Percentiles rank a stretch among this genome's conserved stretches.
phyloP scores from a whole-genome alignment of 108 stramenopile species.

The Skeletonema potamos region DNA sequence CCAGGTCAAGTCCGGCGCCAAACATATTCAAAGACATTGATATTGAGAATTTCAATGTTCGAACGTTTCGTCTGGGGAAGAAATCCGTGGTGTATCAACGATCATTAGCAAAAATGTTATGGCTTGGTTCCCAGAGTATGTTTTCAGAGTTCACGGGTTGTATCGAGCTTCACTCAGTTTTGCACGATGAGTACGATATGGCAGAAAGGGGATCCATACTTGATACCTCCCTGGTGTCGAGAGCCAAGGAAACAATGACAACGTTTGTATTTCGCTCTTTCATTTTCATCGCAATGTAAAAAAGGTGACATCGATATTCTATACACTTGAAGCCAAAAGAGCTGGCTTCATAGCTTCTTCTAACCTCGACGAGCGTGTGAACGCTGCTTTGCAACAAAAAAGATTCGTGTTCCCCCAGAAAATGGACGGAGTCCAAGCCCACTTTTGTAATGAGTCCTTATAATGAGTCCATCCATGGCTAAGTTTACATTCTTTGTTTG shows the following conservation, averaged over 20 bases:
- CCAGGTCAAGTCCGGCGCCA: neutral
- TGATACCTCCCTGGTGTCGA: constrained; percentile 2
- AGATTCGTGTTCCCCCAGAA: neutral
- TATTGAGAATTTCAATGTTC: neutral
- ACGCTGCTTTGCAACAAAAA: constrained; percentile 10
- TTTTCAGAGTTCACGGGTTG: neutral
- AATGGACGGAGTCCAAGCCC: neutral
- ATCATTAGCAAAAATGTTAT: neutral
- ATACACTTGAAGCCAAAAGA: neutral
- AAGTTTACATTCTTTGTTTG: constrained; percentile 1
- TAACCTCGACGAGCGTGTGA: constrained; percentile 8
- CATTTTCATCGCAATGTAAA: constrained; percentile 9
- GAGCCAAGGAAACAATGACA: neutral
- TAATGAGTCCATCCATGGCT: constrained; percentile 12
- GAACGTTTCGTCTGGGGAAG: neutral
- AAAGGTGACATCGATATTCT: constrained; percentile 3
- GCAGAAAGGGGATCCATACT: neutral
- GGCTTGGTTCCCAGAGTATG: constrained; percentile 7
- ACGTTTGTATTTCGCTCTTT: neutral
- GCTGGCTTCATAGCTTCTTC: constrained; percentile 4
- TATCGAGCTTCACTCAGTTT: neutral
- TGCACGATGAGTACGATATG: constrained; percentile 5
- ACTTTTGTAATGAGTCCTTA: constrained; percentile 11
- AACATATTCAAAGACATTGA: too few species aligned
- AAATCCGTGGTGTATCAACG: neutral